A percentile compares a stretch with the other conserved stretches of the same genome.
Conservation (phyloP, 1,284 basidiomycete species). For the Cutaneotrichosporon dermatis region DNA sequence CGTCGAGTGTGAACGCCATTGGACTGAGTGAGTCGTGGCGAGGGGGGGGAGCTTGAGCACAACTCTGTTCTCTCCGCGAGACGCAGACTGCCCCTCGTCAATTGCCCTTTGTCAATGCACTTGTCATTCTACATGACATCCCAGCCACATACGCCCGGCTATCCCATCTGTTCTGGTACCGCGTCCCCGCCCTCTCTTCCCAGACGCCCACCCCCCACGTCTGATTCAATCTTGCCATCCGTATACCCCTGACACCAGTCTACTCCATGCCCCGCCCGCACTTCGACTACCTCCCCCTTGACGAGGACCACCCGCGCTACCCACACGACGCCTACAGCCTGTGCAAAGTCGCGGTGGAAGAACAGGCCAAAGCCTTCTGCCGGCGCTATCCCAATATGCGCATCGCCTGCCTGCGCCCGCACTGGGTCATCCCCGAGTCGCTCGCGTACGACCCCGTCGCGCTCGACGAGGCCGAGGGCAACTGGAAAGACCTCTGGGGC, state of each 20-base stretch:
- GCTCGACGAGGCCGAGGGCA: slow-evolving; percentile 27
- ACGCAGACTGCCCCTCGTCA: no score
- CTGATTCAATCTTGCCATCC: no score
- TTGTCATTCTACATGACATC: no score
- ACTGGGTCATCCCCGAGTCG: slow-evolving; percentile 58
- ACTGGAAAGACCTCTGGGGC: slow-evolving; percentile 64
- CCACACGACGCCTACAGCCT: slow-evolving; percentile 72
- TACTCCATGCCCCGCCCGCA: slow-evolving; percentile 53
- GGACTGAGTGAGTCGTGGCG: slow-evolving; percentile 32
- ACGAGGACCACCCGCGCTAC: slow-evolving; percentile 63
- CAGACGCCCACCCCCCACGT: no score
- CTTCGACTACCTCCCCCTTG: slow-evolving; percentile 66
- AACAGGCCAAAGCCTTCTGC: slow-evolving; percentile 62
- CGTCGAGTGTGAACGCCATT: slow-evolving; percentile 64
- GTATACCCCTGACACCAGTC: slow-evolving; percentile 29
- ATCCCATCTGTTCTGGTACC: no score
- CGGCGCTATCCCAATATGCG: slow-evolving; percentile 59
- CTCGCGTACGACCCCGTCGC: slow-evolving; percentile 44
- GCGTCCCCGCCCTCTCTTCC: no score
- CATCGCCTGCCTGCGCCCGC: slow-evolving; percentile 64
- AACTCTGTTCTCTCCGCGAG: no score
- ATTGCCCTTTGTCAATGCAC: no score
- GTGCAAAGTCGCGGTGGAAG: slow-evolving; percentile 66
- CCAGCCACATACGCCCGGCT: no score
- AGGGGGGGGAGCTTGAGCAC: no score